Conservation (phyloP, 2,329 filamentous ascomycete genomes). For the Anthostomella pinea region DNA sequence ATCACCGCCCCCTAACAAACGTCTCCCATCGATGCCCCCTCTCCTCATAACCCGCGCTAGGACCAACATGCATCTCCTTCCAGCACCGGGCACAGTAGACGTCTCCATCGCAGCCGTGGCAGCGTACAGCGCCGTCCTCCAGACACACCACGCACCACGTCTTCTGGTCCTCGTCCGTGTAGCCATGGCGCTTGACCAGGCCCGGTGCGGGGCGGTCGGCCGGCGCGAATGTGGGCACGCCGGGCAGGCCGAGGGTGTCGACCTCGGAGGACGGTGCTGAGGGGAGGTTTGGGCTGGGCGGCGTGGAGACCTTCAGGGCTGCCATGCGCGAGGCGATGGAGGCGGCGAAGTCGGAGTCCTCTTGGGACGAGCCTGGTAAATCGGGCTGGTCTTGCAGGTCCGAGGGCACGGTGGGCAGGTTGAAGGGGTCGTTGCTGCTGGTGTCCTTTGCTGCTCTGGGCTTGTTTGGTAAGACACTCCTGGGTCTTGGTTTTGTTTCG, state of each 20-base stretch:
- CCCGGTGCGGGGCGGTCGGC: conserved; percentile 39
- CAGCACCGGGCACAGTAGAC: conserved; percentile 78
- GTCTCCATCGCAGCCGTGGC: conserved; percentile 68
- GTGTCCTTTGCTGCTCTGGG: not conserved
- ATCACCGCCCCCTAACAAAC: conserved; percentile 42
- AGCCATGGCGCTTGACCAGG: conserved; percentile 40
- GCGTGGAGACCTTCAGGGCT: conserved; percentile 41
- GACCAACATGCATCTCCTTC: conserved; percentile 74
- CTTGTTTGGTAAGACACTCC: not conserved
- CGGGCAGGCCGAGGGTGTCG: conserved; percentile 42
- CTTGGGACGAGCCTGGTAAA: conserved; percentile 13
- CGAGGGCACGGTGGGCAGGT: conserved; percentile 47
- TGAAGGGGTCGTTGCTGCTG: conserved; percentile 26
- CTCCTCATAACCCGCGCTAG: conserved; percentile 68
- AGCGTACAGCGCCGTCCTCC: conserved; percentile 71
- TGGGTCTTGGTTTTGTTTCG: conserved; percentile 5
- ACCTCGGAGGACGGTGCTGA: conserved; percentile 30
- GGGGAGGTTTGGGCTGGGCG: conserved; percentile 18
- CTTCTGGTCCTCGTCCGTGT: conserved; percentile 68
- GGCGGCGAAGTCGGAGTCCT: conserved; percentile 38
- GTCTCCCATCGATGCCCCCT: conserved; percentile 64
- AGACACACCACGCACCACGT: conserved; percentile 82
- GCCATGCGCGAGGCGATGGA: conserved; percentile 53
- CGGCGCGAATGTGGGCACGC: conserved; percentile 49
- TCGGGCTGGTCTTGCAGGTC: conserved; percentile 37